Base-by-base conservation (phyloP, 768 basidiomycete genomes). In the Auricularia cornea region DNA sequence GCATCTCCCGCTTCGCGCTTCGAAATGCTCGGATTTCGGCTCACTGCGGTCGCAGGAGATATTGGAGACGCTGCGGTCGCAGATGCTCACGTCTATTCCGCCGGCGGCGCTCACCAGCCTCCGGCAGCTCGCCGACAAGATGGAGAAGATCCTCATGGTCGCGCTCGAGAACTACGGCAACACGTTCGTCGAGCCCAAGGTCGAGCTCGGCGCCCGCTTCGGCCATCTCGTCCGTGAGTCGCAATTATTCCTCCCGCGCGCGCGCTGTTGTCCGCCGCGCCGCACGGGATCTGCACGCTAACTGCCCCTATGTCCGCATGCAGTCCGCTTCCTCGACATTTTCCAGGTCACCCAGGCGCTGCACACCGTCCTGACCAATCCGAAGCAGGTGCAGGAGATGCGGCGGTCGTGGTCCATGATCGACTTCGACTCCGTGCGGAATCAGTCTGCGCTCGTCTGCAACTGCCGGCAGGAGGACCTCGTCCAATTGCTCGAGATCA, bases 381-480 rank as follows among this genome's bases (percentile, higher is more conserved):
- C 85, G 74, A 92, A 92, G 72, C 90, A 92, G 71, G 81, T 93
- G 64, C 72, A 79, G 3, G 92, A 94, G 66, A 93, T 94, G 90
- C 87, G 88, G 59, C 82, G 87, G 62, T 91, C 92, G 28, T 94
- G 93, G 92, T 80, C 83, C 65, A 90, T 89, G 73, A 84, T 94
- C 52, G 90, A 94, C 71, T 94, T 94, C 68, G 91, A 94, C 72
- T 91, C 90, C 31, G 90, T 94, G 62, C 84, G 92, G 65, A 94
- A 94, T 70, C 92, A 94, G 70, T 91, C 90, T n/a, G 92, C 92
- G 20, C 77, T 94, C 69, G 92, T 94, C 31, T 93, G 92, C 81
- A 93, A 94, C 71, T 94, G 92, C 73, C 88, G 92, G 59, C 91
- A 93, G 67, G 92, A 93, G 74, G 90, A 93, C 69, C 81, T 94